phyloP scores from a whole-genome alignment of 1,139 yeast species.

The Hemisphaericaspora xylofermentans region DNA sequence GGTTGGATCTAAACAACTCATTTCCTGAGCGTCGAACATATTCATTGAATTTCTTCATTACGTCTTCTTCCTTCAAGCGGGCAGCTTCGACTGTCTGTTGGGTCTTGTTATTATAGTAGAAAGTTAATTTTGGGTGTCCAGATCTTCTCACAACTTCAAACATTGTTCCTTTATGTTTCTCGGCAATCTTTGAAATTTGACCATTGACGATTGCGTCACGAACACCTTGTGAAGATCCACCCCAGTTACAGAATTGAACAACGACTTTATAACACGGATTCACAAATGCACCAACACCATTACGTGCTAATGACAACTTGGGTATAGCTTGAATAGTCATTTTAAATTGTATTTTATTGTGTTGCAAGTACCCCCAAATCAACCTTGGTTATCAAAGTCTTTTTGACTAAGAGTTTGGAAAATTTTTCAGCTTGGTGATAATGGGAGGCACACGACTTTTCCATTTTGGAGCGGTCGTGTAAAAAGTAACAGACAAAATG shows the following conservation, averaged over 20 bases:
- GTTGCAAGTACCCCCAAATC: too few relatives aligned
- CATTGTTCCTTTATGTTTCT: constrained; percentile 61
- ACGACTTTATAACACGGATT: constrained; percentile 72
- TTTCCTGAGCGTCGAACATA: constrained; percentile 42
- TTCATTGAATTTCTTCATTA: constrained; percentile 60
- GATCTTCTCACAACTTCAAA: constrained; percentile 66
- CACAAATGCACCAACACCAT: constrained; percentile 80
- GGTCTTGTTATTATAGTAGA: constrained; percentile 52
- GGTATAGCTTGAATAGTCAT: constrained; percentile 56
- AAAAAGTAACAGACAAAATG: neutral
- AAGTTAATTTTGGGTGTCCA: constrained; percentile 82
- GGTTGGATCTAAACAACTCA: constrained; percentile 45
- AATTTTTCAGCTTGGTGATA: neutral
- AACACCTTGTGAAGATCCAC: constrained; percentile 89
- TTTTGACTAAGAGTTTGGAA: neutral
- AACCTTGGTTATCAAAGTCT: neutral
- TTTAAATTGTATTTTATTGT: neutral
- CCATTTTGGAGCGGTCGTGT: neutral
- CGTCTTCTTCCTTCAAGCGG: constrained; percentile 60
- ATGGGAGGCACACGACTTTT: neutral
- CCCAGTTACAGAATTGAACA: constrained; percentile 87
- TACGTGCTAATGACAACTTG: constrained; percentile 59
- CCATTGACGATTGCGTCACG: constrained; percentile 61
- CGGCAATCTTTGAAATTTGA: constrained; percentile 58
- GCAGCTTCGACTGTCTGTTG: constrained; percentile 36